Evolutionary conservation across 805 yeast genomes (phyloP), one percentile per base, ranked within the genome.

Genomic region (Metschnikowia picachoensis): DNA sequence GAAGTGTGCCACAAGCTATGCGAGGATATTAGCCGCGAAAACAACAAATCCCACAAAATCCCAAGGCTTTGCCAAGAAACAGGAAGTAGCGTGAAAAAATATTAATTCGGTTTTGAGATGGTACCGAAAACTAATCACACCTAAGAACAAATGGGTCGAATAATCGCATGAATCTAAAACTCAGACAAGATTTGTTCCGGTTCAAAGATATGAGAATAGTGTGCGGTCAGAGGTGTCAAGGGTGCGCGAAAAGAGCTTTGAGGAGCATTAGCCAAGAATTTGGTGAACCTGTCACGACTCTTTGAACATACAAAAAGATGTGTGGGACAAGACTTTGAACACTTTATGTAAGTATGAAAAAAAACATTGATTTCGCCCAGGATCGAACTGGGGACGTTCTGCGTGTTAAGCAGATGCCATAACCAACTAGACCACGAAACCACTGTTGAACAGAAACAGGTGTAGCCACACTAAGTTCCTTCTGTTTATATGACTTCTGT

Each of bases 371-470:
- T 55, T 55, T 48, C 57, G 59, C 59, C 59, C 59, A 55, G 59
- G 59, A 53, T 55, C 59, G 59, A 55, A 55, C 59, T 55, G 59
- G 59, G 59, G 59, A 55, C 59, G 59, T 55, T 55, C 59, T 55
- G 59, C 59, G 59, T 55, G 59, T 55, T 55, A 55, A 55, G 59
- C 59, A 55, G 59, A 55, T 55, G 59, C 59, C 59, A 55, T 55
- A 46, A 55, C 59, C 59, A 41, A 55, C 59, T 55, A 55, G 59
- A 55, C 59, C 59, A 55, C 59, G 57, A 48, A 55, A 55, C n/a
- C n/a, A n/a, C n/a, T n/a, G n/a, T n/a, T n/a, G n/a, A n/a, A n/a
- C n/a, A n/a, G n/a, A n/a, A n/a, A n/a, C n/a, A n/a, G n/a, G n/a
- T n/a, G n/a, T n/a, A n/a, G n/a, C n/a, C n/a, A n/a, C n/a, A n/a